phyloP scores from a whole-genome alignment of 345 rosid species.

The Eucalyptus grandis region DNA sequence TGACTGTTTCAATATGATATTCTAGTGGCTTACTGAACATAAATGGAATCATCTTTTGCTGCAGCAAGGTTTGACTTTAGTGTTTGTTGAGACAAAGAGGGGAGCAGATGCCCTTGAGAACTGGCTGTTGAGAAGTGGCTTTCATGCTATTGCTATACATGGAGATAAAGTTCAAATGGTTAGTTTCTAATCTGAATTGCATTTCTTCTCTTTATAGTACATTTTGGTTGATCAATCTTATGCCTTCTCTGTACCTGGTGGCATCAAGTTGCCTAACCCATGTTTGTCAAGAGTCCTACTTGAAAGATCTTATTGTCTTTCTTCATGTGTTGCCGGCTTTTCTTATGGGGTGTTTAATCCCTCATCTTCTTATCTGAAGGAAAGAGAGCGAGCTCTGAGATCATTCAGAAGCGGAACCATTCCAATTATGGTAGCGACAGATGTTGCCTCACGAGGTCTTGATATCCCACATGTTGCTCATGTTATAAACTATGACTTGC shows the following conservation, averaged over 20 bases:
- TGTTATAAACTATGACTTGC: constrained; percentile 46
- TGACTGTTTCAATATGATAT: background rate
- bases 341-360: background rate
- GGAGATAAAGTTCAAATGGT: constrained; percentile 49
- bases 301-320: background rate
- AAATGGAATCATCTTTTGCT: background rate
- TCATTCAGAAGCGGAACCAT: constrained; percentile 27
- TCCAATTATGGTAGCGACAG: constrained; percentile 51
- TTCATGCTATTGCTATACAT: constrained; percentile 35
- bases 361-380: constrained; percentile 11
- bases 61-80: constrained; percentile 32
- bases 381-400: constrained; percentile 38
- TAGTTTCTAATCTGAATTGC: background rate
- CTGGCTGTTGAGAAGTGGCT: constrained; percentile 22
- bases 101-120: constrained; percentile 43
- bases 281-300: background rate
- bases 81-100: constrained; percentile 47
- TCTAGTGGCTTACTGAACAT: background rate
- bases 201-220: background rate
- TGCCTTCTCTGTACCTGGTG: background rate
- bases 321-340: background rate
- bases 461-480: constrained; percentile 42
- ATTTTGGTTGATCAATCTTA: background rate
- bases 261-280: background rate
- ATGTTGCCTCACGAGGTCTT: constrained; percentile 47